A percentile compares a stretch with the other conserved stretches of the same genome.
phyloP scores from a whole-genome alignment of 495 filamentous ascomycete genomes.

The Rhypophila decipiens region DNA sequence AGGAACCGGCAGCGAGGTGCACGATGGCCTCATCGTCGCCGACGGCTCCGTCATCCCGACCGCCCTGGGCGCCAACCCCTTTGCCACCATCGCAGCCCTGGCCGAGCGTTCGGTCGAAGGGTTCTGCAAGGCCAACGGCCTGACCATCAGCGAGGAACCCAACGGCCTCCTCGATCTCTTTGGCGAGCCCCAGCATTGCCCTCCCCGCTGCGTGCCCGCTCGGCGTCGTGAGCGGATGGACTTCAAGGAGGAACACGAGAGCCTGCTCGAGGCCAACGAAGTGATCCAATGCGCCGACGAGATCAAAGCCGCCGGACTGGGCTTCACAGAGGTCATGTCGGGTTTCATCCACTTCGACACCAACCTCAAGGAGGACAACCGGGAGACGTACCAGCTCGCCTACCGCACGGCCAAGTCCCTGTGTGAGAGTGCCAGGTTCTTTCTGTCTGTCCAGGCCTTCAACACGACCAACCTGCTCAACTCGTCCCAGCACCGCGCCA shows the following conservation, averaged over 20 bases:
- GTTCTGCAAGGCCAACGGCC: constrained; percentile 32
- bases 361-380: constrained; percentile 37
- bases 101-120: constrained; percentile 55
- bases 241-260: constrained; percentile 21
- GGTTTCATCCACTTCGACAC: constrained; percentile 51
- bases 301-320: constrained; percentile 41
- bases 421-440: constrained; percentile 53
- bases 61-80: constrained; percentile 61
- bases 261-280: constrained; percentile 28
- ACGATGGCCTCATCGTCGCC: constrained; percentile 55
- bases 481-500: constrained; percentile 44
- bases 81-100: constrained; percentile 63
- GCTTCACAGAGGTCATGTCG: constrained; percentile 60
- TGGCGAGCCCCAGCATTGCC: constrained; percentile 31
- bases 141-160: constrained; percentile 42
- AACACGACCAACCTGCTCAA: constrained; percentile 36
- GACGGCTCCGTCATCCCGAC: constrained; percentile 60
- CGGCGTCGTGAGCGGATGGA: constrained; percentile 8
- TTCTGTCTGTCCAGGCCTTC: constrained; percentile 52
- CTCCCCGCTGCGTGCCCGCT: constrained; percentile 8
- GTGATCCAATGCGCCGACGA: constrained; percentile 37
- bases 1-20: constrained; percentile 41
- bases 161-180: constrained; percentile 47
- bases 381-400: constrained; percentile 49
- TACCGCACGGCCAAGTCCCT: constrained; percentile 44